Percentiles rank a stretch among this genome's conserved stretches.
These are phyloP conservation scores for Anethum foeniculum DNA, from an alignment of 140 eudicot genomes.

Conservation along the genomic window DNA sequence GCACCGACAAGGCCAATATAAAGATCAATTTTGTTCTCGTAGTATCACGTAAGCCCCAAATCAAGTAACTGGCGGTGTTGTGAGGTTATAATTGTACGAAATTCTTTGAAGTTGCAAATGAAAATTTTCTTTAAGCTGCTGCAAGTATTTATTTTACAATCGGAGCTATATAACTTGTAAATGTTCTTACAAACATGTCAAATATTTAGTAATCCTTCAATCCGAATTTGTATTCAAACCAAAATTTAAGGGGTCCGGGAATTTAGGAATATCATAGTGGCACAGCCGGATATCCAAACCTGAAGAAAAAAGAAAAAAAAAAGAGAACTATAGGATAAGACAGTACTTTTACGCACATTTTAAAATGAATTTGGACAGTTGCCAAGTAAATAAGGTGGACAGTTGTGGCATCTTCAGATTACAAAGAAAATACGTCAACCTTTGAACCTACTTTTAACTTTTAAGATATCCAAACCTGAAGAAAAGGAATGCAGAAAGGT, in stretches of 20 bases:
- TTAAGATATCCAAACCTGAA: constrained; percentile 7
- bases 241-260: no score
- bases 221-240: no score
- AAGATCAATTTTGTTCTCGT: background rate
- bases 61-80: background rate
- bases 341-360: no score
- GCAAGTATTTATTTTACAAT: background rate
- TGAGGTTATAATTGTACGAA: background rate
- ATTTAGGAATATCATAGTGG: no score
- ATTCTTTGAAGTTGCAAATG: background rate
- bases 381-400: background rate
- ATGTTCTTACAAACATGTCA: no score
- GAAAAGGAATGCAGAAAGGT: constrained; percentile 13
- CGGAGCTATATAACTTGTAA: no score
- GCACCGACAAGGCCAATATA: background rate
- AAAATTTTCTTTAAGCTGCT: background rate
- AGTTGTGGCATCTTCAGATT: background rate
- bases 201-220: no score
- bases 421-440: constrained; percentile 3
- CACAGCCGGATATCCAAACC: no score
- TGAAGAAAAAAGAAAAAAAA: no score
- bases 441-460: background rate
- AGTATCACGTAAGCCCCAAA: background rate
- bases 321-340: no score
- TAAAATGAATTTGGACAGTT: background rate